Base-by-base conservation (phyloP, 2,329 filamentous ascomycete genomes). In the Fusarium continuum region DNA sequence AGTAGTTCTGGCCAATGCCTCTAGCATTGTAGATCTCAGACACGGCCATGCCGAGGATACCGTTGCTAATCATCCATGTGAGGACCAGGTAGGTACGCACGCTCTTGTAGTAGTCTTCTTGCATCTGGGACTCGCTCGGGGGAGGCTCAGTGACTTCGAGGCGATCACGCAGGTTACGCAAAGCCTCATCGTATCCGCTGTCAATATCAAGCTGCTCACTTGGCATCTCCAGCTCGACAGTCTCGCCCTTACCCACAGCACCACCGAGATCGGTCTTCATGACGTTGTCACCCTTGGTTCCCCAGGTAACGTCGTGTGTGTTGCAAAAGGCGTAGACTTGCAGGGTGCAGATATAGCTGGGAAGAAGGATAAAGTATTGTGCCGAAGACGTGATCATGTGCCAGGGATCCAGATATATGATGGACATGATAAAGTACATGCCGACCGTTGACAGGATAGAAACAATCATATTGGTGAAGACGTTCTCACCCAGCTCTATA, bases 41-140 rank as follows among this genome's bases (percentile, higher is more conserved):
- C 13, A 98, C 89, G 3, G 90, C 87, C 95, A 99, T 99, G 73
- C 92, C 94, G 31, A 99, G 87, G 57, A 97, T 87, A 4, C 91
- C 92, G 75, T 99, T 99, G 70, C 88, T 87, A 29, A 96, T 85
- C 85, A 99, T 92, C 95, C 95, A 99, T 40, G 89, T 85, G 36
- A 96, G 88, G 11, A 99, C 95, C 89, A 99, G 96, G 87, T 99
- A 99, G 1, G 95, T 99, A 50, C 95, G 88, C 47, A 99, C 95
- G 34, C 90, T 92, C 76, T 93, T 92, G 84, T 99, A 99, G 84
- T 99, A 99, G 78, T 99, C 95, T 77, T 99, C 95, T 76, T 99
- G 95, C 78, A 93, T 79, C 78, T 98, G 95, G 1, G 86, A 82
- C 70, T 97, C 94, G 36, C 85, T 88, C 14, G 87, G 70, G 0